These are phyloP conservation scores for Alternaria conjuncta DNA, from an alignment of 2,329 filamentous ascomycete species.

Conservation along the genomic window DNA sequence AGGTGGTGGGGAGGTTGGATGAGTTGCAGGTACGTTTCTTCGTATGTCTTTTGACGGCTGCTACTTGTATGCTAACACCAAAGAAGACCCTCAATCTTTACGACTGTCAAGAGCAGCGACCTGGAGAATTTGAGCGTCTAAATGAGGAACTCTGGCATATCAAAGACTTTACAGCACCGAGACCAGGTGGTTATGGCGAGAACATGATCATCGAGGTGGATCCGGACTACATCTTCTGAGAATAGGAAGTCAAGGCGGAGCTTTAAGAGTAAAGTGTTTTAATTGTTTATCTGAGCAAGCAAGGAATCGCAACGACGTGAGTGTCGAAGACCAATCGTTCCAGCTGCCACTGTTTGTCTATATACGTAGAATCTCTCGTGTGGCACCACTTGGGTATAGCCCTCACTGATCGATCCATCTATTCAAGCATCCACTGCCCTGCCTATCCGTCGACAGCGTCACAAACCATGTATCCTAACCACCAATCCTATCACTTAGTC, in stretches of 20 bases:
- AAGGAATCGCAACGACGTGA: conserved; percentile 4
- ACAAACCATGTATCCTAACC: background rate
- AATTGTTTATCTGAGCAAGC: background rate
- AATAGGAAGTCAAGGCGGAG: background rate
- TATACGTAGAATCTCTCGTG: background rate
- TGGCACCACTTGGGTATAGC: background rate
- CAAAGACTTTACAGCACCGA: conserved; percentile 29
- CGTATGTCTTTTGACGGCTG: background rate
- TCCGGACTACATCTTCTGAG: conserved; percentile 27
- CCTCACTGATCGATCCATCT: background rate
- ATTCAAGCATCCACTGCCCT: background rate
- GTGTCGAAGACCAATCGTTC: background rate
- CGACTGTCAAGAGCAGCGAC: conserved; percentile 33
- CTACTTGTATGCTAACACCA: background rate
- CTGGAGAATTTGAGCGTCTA: conserved; percentile 23
- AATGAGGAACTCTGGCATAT: conserved; percentile 38
- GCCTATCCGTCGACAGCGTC: background rate
- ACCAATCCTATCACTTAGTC: background rate
- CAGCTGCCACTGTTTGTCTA: background rate
- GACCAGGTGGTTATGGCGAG: background rate
- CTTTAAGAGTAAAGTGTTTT: background rate
- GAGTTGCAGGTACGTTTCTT: conserved; percentile 30
- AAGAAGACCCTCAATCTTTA: conserved; percentile 35
- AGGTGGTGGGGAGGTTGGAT: conserved; percentile 10
- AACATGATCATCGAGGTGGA: conserved; percentile 41